Conservation (phyloP, 441 rosid genomes). For the Rhodomyrtus psidioides region DNA sequence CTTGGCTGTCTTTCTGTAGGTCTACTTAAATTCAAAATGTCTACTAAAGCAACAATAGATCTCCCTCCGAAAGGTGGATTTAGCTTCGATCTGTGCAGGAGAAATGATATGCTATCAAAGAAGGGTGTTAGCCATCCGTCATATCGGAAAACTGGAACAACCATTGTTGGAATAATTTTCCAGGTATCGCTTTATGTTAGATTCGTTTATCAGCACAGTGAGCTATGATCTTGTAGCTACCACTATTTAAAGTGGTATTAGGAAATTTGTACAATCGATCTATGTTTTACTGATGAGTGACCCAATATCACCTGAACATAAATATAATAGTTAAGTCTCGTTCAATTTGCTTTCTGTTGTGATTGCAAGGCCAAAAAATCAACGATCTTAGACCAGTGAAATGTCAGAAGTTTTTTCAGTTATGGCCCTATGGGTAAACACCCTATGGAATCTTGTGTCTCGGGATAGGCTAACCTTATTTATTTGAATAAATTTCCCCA, state of each 20-base stretch:
- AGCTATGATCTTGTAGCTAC: background rate
- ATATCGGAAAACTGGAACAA: constrained; percentile 9
- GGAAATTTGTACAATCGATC: background rate
- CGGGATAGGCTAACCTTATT: background rate
- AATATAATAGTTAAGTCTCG: background rate
- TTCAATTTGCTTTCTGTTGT: background rate
- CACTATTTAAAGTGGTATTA: background rate
- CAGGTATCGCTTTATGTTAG: background rate
- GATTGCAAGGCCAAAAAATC: background rate
- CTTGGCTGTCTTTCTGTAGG: background rate
- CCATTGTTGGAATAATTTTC: constrained; percentile 7
- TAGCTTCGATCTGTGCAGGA: constrained; percentile 5
- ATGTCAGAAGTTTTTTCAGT: background rate
- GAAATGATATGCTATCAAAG: constrained; percentile 2
- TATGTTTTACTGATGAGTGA: background rate
- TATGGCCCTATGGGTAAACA: background rate
- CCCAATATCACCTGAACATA: background rate
- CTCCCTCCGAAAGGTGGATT: constrained; percentile 11
- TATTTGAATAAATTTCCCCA: background rate
- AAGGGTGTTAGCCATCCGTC: constrained; percentile 1
- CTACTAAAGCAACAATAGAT: background rate
- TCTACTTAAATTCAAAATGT: background rate
- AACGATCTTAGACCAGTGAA: background rate
- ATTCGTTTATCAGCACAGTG: background rate
- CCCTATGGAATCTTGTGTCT: background rate